These are phyloP conservation scores for Exophiala bonariae DNA, from an alignment of 2,329 filamentous ascomycete genomes.

Conservation along the genomic window DNA sequence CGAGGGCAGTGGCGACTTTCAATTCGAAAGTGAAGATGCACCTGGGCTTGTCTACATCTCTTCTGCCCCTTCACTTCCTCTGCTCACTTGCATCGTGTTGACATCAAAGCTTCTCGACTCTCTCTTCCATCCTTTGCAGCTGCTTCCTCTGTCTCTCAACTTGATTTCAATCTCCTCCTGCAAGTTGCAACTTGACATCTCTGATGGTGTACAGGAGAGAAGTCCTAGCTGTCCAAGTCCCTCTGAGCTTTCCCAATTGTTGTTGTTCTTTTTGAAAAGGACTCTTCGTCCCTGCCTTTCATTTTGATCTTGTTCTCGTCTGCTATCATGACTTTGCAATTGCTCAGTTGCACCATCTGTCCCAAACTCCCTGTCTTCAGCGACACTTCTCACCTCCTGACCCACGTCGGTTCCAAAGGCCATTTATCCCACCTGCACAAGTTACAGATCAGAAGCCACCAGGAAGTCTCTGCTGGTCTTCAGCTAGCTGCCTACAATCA, in stretches of 20 bases:
- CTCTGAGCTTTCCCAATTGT: too few species aligned
- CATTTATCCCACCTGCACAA: slow-evolving; percentile 84
- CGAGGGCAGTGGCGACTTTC: background rate
- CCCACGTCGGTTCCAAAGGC: slow-evolving; percentile 89
- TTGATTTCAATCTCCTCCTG: too few species aligned
- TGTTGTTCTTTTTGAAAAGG: too few species aligned
- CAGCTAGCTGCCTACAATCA: slow-evolving; percentile 68
- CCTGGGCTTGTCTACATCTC: slow-evolving; percentile 2
- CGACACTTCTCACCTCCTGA: slow-evolving; percentile 87
- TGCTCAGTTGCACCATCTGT: slow-evolving; percentile 80
- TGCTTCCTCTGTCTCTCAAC: slow-evolving; percentile 1
- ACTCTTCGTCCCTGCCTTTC: background rate
- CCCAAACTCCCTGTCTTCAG: slow-evolving; percentile 78
- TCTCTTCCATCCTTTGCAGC: slow-evolving; percentile 7
- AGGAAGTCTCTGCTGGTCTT: slow-evolving; percentile 64
- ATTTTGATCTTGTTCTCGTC: slow-evolving; percentile 13
- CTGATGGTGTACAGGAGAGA: too few species aligned
- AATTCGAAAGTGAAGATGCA: too few species aligned
- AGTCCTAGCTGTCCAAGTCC: too few species aligned
- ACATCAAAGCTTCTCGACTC: slow-evolving; percentile 1
- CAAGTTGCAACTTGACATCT: too few species aligned
- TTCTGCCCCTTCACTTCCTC: slow-evolving; percentile 18
- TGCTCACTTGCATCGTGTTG: slow-evolving; percentile 19
- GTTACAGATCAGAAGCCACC: slow-evolving; percentile 69
- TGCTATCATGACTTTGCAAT: slow-evolving; percentile 51